Evolutionary conservation across 2,329 filamentous ascomycete species (phyloP).

Genomic region (Pseudocercospora crystallina): DNA sequence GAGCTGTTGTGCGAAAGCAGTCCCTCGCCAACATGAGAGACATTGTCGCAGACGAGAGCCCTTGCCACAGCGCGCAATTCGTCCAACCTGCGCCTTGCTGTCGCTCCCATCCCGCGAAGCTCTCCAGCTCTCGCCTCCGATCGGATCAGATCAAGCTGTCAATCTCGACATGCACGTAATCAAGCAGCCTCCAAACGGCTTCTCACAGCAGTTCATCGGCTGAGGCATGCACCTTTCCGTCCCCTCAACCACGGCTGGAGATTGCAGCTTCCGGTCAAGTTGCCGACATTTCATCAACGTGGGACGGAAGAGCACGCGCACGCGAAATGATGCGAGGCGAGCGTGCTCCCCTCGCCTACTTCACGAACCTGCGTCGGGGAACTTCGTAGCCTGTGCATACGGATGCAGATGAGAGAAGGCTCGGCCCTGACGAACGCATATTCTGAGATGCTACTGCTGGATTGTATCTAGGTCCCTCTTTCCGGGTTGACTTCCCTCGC

Average conservation of each 20-base stretch:
- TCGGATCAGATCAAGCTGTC: constrained; percentile 4
- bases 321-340: too few species aligned
- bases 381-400: too few species aligned
- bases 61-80: not conserved
- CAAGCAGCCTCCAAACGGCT: constrained; percentile 15
- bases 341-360: too few species aligned
- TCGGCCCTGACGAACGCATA: not conserved
- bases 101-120: not conserved
- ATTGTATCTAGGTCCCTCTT: not conserved
- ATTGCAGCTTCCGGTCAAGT: not conserved
- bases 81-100: not conserved
- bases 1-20: not conserved
- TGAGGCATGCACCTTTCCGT: constrained; percentile 11
- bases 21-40: constrained; percentile 10
- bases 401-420: not conserved
- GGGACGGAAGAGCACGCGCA: too few species aligned
- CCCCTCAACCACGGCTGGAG: constrained; percentile 11
- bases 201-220: constrained; percentile 22
- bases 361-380: too few species aligned
- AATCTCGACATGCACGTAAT: constrained; percentile 10
- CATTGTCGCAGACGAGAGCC: constrained; percentile 10
- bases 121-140: not conserved
- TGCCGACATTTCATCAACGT: too few species aligned
- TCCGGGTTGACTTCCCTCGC: not conserved
- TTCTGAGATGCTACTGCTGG: too few species aligned